Evolutionary conservation across 31 red algal genomes (phyloP).

Genomic region (Odonthalia washingtoniensis): DNA sequence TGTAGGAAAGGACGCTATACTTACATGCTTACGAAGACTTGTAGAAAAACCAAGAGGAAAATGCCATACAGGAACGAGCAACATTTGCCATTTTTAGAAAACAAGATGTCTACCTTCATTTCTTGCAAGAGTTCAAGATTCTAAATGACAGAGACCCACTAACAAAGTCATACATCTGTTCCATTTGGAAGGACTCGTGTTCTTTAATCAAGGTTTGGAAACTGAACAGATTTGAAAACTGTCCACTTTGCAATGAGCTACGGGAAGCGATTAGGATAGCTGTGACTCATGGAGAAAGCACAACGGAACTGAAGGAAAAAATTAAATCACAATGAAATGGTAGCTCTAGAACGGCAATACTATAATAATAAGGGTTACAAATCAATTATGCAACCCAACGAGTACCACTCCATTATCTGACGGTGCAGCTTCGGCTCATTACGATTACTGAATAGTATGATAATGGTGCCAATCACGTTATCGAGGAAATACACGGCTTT

Average conservation of each 20-base stretch:
- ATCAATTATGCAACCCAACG: not conserved
- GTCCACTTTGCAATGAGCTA: not conserved
- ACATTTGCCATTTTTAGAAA: too few relatives aligned
- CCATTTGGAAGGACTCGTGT: too few relatives aligned
- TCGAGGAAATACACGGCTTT: constrained; percentile 6
- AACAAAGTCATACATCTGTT: too few relatives aligned
- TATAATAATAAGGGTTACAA: not conserved
- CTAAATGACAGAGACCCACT: too few relatives aligned
- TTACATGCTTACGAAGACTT: too few relatives aligned
- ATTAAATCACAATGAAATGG: not conserved
- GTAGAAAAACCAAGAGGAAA: too few relatives aligned
- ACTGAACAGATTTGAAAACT: not conserved
- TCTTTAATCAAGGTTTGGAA: not conserved
- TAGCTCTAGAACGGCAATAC: not conserved
- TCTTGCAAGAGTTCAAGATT: too few relatives aligned
- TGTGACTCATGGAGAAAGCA: not conserved
- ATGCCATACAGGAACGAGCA: too few relatives aligned
- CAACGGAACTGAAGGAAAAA: not conserved
- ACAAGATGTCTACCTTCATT: too few relatives aligned
- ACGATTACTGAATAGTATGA: constrained; percentile 1
- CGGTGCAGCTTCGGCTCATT: constrained; percentile 1
- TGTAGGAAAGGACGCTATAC: too few relatives aligned
- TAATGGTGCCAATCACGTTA: constrained; percentile 24
- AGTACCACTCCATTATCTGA: constrained; percentile 27
- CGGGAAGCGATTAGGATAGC: not conserved